Percentiles rank a stretch among this genome's conserved stretches.
These are phyloP conservation scores for Microbotryum intermedium DNA, from an alignment of 1,284 basidiomycete species.

Conservation along the genomic window DNA sequence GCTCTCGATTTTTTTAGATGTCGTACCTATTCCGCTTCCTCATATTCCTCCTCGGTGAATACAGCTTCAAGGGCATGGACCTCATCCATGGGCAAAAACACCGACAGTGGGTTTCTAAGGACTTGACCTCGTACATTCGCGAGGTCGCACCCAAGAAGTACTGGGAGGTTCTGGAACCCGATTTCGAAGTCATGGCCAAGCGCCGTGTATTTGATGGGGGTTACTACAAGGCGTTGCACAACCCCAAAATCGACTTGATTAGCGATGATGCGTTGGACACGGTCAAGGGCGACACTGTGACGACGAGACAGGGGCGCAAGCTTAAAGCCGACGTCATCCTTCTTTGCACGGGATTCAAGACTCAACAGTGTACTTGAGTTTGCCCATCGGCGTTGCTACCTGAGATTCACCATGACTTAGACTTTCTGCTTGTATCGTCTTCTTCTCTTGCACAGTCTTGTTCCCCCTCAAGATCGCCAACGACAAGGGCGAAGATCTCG, in stretches of 20 bases:
- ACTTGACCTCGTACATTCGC: too few relatives aligned
- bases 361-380: too few relatives aligned
- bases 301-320: slow-evolving; percentile 12
- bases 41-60: slow-evolving; percentile 17
- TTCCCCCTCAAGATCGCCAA: slow-evolving; percentile 27
- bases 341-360: slow-evolving; percentile 5
- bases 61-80: slow-evolving; percentile 12
- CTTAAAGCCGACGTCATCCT: slow-evolving; percentile 24
- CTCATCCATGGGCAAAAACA: slow-evolving; percentile 9
- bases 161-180: slow-evolving; percentile 21
- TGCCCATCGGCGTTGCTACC: too few relatives aligned
- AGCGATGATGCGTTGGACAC: slow-evolving; percentile 17
- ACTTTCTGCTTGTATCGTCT: too few relatives aligned
- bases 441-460: background rate
- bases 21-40: slow-evolving; percentile 11
- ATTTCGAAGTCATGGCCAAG: slow-evolving; percentile 29
- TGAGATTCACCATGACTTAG: too few relatives aligned
- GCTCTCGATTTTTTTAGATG: background rate
- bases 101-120: slow-evolving; percentile 2
- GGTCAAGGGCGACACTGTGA: slow-evolving; percentile 11
- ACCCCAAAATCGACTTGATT: slow-evolving; percentile 17
- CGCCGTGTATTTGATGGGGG: slow-evolving; percentile 24
- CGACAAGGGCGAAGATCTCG: slow-evolving; percentile 16
- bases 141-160: slow-evolving; percentile 18
- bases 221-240: slow-evolving; percentile 16